Evolutionary conservation across 140 eudicot species (phyloP).

Genomic region (Cichorium intybus): DNA sequence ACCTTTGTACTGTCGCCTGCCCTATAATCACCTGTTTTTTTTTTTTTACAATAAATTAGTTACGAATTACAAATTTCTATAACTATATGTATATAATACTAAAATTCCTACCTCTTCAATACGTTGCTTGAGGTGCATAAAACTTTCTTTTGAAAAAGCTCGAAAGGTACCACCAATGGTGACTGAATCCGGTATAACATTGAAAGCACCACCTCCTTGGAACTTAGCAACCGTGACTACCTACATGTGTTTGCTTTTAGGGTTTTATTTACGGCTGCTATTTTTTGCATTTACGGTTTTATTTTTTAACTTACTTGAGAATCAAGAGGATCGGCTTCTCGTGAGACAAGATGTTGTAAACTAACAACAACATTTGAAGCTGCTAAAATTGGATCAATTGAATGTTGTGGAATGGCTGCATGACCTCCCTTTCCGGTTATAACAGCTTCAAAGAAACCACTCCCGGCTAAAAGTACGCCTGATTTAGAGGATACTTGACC

Average conservation of each 20-base stretch:
- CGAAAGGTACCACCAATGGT: conserved; percentile 86
- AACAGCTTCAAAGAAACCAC: conserved; percentile 77
- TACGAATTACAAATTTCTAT: not conserved
- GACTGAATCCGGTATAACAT: conserved; percentile 90
- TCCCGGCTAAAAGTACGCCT: conserved; percentile 69
- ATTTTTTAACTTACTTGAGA: conserved; percentile 51
- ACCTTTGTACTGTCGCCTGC: conserved; percentile 84
- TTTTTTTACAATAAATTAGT: conserved; percentile 1
- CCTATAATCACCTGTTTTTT: conserved; percentile 60
- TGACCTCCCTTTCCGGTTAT: conserved; percentile 88
- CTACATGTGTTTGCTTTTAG: conserved; percentile 33
- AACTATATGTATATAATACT: no score
- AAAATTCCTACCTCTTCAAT: conserved; percentile 66
- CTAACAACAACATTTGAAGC: conserved; percentile 83
- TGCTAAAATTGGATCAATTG: conserved; percentile 86
- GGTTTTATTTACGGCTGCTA: conserved; percentile 1
- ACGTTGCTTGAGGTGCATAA: conserved; percentile 64
- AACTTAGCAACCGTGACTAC: conserved; percentile 83
- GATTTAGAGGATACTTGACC: conserved; percentile 55
- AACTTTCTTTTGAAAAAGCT: conserved; percentile 67
- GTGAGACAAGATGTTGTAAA: conserved; percentile 76
- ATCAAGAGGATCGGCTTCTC: conserved; percentile 96
- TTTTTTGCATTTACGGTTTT: not conserved
- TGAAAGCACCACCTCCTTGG: conserved; percentile 87
- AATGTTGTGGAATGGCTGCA: conserved; percentile 94